Percentiles rank a stretch among this genome's conserved stretches.
Evolutionary conservation across 768 basidiomycete species (phyloP).

Genomic region (Candolleomyces aberdarensis): DNA sequence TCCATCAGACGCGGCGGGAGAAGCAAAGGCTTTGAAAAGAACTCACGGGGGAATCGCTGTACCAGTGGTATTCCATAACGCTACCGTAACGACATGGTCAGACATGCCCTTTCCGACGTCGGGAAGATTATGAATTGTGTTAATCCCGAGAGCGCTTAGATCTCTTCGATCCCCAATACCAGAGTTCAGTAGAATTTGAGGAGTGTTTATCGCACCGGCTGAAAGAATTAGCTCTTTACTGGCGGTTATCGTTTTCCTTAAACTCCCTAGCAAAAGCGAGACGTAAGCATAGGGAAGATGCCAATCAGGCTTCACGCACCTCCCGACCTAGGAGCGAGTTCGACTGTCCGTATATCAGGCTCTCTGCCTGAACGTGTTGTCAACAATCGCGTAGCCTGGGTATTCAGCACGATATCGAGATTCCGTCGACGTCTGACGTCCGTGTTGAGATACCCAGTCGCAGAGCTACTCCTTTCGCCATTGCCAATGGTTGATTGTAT

Average conservation of each 20-base stretch:
- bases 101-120: slow-evolving; percentile 26
- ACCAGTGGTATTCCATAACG: slow-evolving; percentile 12
- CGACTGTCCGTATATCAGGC: slow-evolving; percentile 7
- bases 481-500: slow-evolving; percentile 21
- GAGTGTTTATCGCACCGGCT: slow-evolving; percentile 11
- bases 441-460: slow-evolving; percentile 25
- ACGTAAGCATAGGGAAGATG: neutral
- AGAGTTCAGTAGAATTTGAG: slow-evolving; percentile 14
- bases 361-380: neutral
- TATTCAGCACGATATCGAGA: slow-evolving; percentile 27
- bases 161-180: slow-evolving; percentile 15
- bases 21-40: neutral
- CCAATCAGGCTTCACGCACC: neutral
- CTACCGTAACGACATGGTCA: slow-evolving; percentile 19
- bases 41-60: slow-evolving; percentile 6
- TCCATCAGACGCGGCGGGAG: neutral
- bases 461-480: slow-evolving; percentile 27
- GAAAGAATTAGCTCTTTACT: slow-evolving; percentile 13
- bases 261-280: neutral
- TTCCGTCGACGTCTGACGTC: slow-evolving; percentile 22
- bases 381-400: slow-evolving; percentile 25
- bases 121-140: slow-evolving; percentile 22
- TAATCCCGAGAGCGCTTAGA: slow-evolving; percentile 16
- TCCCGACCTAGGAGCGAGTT: slow-evolving; percentile 1
- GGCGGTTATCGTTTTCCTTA: slow-evolving; percentile 1